phyloP scores from a whole-genome alignment of 176 grass and related monocot genomes.

The Zizania latifolia region DNA sequence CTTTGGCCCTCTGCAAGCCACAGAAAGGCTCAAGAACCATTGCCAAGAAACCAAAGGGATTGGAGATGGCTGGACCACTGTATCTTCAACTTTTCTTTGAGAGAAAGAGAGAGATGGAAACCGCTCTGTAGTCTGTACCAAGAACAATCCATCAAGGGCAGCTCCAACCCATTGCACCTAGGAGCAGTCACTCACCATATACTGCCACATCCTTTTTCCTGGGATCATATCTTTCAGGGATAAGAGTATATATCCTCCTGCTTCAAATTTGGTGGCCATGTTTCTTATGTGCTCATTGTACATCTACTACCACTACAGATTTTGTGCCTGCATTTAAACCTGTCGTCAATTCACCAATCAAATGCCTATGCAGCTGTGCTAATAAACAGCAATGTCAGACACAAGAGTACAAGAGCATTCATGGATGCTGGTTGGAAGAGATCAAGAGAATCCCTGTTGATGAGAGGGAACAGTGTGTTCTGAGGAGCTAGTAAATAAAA shows the following conservation, averaged over 20 bases:
- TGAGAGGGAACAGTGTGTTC: not conserved
- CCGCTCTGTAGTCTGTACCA: conserved; percentile 20
- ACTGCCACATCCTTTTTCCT: conserved; percentile 17
- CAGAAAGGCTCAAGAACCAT: conserved; percentile 29
- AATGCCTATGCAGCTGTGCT: conserved; percentile 27
- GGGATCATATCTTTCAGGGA: conserved; percentile 24
- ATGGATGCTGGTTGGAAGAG: conserved; percentile 20
- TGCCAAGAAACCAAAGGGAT: conserved; percentile 4
- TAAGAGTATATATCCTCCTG: not conserved
- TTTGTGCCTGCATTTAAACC: conserved; percentile 5
- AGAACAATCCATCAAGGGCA: conserved; percentile 42
- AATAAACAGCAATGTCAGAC: conserved; percentile 18
- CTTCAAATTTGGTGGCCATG: conserved; percentile 13
- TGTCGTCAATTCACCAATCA: conserved; percentile 29
- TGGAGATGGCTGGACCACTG: conserved; percentile 32
- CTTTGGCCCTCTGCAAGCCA: conserved; percentile 19
- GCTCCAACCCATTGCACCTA: conserved; percentile 18
- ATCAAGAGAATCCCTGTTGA: no score
- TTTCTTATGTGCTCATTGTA: not conserved
- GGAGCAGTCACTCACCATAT: not conserved
- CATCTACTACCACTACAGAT: not conserved
- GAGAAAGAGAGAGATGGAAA: conserved; percentile 39
- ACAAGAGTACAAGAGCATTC: conserved; percentile 18
- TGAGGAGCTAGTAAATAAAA: not conserved
- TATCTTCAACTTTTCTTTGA: not conserved